These are phyloP conservation scores for Dryas alaskensis DNA, from an alignment of 306 rosid genomes.

Conservation along the genomic window DNA sequence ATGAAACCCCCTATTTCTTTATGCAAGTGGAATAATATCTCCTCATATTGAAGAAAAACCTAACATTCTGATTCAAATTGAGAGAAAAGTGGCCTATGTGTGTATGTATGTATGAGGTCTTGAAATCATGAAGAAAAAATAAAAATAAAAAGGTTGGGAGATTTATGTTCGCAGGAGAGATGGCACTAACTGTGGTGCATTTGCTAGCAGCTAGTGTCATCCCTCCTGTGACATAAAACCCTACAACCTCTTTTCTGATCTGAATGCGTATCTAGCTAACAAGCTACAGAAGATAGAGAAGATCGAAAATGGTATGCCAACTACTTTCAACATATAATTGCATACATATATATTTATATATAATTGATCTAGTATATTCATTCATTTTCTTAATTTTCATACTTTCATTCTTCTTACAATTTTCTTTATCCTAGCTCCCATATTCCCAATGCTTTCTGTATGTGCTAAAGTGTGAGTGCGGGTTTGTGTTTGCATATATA, in stretches of 20 bases:
- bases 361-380: no score
- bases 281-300: neutral
- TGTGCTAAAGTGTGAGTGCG: no score
- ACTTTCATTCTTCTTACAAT: no score
- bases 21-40: neutral
- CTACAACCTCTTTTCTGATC: neutral
- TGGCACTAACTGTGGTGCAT: neutral
- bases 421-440: no score
- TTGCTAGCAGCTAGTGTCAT: neutral
- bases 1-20: neutral
- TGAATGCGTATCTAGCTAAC: neutral
- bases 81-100: neutral
- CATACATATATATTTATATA: no score
- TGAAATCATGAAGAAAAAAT: neutral
- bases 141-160: neutral
- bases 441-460: no score
- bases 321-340: no score
- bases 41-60: neutral
- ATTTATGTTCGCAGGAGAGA: slow-evolving; percentile 13
- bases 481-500: no score
- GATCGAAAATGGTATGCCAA: neutral
- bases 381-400: no score
- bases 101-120: no score
- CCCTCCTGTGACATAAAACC: neutral
- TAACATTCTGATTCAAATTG: neutral